Evolutionary conservation across 257 asterid species (phyloP).

Genomic region (Solanum chmielewskii): DNA sequence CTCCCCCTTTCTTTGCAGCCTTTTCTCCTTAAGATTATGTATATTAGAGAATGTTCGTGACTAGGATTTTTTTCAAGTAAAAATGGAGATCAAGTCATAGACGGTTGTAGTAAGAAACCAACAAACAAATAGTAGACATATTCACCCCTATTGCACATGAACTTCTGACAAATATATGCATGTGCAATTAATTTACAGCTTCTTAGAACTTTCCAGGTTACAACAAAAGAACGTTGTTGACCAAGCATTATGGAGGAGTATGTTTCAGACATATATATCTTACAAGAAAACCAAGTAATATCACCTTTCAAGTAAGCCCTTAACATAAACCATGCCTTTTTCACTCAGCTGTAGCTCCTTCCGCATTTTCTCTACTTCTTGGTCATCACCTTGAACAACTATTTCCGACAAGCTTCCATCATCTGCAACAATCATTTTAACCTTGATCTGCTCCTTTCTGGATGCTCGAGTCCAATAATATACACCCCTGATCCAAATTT

Average conservation of each 20-base stretch:
- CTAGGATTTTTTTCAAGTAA: background rate
- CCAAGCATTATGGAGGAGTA: background rate
- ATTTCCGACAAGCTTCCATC: conserved; percentile 67
- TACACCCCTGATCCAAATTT: conserved; percentile 46
- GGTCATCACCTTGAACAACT: conserved; percentile 80
- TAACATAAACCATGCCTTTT: conserved; percentile 87
- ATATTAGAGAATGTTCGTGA: background rate
- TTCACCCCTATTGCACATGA: background rate
- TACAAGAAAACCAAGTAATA: background rate
- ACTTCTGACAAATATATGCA: background rate
- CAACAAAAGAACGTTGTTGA: background rate
- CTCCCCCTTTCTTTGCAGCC: background rate
- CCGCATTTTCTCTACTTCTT: conserved; percentile 78
- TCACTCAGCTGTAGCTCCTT: conserved; percentile 80
- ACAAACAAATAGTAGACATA: background rate
- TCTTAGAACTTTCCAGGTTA: background rate
- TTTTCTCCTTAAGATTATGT: background rate
- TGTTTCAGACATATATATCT: background rate
- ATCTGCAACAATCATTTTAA: conserved; percentile 53
- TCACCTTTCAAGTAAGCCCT: conserved; percentile 82
- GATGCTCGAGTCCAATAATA: conserved; percentile 94
- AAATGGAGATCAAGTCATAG: background rate
- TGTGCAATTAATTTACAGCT: background rate
- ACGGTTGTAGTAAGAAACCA: background rate
- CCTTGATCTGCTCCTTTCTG: conserved; percentile 89